Percentiles rank a stretch among this genome's conserved stretches.
phyloP scores from a whole-genome alignment of 2,329 filamentous ascomycete species.

The Tolypocladium ovalisporum region DNA sequence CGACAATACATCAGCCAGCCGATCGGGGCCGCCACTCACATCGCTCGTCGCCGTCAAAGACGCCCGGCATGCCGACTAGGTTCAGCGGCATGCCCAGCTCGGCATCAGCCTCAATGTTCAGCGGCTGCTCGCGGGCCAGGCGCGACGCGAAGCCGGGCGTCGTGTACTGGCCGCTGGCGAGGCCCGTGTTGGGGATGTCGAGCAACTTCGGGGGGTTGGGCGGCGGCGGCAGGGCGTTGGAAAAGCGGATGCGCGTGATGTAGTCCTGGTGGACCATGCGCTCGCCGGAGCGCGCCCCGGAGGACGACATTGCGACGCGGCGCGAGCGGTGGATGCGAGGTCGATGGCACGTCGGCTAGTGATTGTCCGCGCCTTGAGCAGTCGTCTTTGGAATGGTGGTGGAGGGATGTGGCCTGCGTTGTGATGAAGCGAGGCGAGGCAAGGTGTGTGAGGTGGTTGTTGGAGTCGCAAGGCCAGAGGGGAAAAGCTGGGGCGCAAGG shows the following conservation, averaged over 20 bases:
- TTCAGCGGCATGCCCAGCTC: conserved; percentile 97
- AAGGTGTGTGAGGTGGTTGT: background rate
- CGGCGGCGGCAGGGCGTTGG: conserved; percentile 89
- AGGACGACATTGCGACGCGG: conserved; percentile 18
- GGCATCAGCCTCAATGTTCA: conserved; percentile 95
- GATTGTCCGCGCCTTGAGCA: background rate
- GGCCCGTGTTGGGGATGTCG: conserved; percentile 88
- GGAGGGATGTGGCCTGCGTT: background rate
- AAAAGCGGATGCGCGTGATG: conserved; percentile 89
- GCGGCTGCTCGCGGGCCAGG: conserved; percentile 78
- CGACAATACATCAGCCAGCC: background rate
- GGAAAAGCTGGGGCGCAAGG: background rate
- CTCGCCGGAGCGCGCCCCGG: conserved; percentile 33
- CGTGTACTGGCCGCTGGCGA: conserved; percentile 80
- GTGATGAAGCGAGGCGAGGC: background rate
- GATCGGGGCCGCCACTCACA: conserved; percentile 42
- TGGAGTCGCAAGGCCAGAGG: background rate
- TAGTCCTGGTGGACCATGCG: conserved; percentile 82
- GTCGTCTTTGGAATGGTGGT: background rate
- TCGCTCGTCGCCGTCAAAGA: conserved; percentile 91
- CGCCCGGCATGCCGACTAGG: conserved; percentile 83
- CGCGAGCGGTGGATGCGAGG: background rate
- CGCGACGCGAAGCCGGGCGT: conserved; percentile 82
- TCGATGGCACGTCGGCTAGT: background rate
- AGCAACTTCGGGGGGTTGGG: conserved; percentile 93